These are phyloP conservation scores for Acacia acuminata DNA, from an alignment of 306 rosid genomes.

Conservation along the genomic window DNA sequence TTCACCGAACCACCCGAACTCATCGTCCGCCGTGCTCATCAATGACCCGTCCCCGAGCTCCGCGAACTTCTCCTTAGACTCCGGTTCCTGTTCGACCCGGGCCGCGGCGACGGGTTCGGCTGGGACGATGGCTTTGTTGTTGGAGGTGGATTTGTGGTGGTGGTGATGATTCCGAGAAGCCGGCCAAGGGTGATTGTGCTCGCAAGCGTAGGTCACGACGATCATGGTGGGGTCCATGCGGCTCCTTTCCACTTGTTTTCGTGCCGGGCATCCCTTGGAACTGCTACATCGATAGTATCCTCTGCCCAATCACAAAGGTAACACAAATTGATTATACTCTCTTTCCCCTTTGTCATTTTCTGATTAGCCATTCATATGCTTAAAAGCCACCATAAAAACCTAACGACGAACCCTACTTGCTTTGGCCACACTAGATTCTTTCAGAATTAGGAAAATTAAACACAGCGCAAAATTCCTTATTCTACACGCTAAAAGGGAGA, in stretches of 20 bases:
- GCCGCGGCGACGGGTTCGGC: not conserved
- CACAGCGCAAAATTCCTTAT: not conserved
- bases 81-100: slow-evolving; percentile 31
- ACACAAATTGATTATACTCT: not conserved
- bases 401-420: not conserved
- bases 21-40: slow-evolving; percentile 37
- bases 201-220: slow-evolving; percentile 78
- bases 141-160: slow-evolving; percentile 12
- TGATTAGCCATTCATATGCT: not conserved
- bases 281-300: slow-evolving; percentile 92
- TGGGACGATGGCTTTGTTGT: slow-evolving; percentile 22
- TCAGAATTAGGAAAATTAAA: not conserved
- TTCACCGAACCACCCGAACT: slow-evolving; percentile 73
- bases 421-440: not conserved
- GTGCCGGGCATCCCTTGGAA: slow-evolving; percentile 94
- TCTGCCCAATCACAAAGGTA: slow-evolving; percentile 41
- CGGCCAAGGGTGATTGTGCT: slow-evolving; percentile 92
- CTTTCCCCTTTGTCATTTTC: not conserved
- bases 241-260: slow-evolving; percentile 94
- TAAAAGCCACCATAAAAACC: not conserved
- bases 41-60: slow-evolving; percentile 43
- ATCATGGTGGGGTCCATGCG: slow-evolving; percentile 85
- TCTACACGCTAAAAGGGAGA: not conserved
- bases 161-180: slow-evolving; percentile 52
- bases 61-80: slow-evolving; percentile 36